Conservation (phyloP, 129 eudicot species). For the Silybum marianum region DNA sequence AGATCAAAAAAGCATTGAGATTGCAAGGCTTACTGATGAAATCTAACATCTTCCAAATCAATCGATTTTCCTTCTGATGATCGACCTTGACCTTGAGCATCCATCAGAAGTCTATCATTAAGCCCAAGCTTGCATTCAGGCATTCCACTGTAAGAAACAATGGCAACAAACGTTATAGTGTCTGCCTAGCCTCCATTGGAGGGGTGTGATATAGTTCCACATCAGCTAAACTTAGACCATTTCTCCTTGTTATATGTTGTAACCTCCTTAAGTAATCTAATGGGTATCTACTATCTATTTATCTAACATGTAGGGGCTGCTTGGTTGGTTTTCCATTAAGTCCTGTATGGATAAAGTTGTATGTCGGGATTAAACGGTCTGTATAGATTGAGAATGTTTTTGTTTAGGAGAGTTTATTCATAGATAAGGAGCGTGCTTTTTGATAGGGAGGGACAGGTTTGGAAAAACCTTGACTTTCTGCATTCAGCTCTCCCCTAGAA, state of each 20-base stretch:
- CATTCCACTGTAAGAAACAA: slow-evolving; percentile 72
- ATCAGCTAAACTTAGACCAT: not conserved
- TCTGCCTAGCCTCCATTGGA: not conserved
- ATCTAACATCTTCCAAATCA: slow-evolving; percentile 88
- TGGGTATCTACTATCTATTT: too few species aligned
- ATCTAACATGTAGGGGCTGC: too few species aligned
- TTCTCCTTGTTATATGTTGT: not conserved
- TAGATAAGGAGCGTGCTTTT: too few species aligned
- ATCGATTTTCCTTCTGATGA: slow-evolving; percentile 76
- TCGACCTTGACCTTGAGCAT: slow-evolving; percentile 88
- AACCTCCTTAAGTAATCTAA: not conserved
- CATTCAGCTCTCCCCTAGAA: too few species aligned
- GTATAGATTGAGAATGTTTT: too few species aligned
- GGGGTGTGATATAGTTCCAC: not conserved
- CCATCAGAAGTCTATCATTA: slow-evolving; percentile 80
- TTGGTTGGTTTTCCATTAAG: too few species aligned
- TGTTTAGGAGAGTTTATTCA: too few species aligned
- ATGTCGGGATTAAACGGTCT: too few species aligned
- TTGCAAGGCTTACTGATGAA: slow-evolving; percentile 72
- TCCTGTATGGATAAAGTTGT: too few species aligned
- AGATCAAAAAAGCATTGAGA: not conserved
- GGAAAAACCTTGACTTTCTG: too few species aligned
- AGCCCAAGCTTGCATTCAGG: slow-evolving; percentile 95
- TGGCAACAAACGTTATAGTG: not conserved
- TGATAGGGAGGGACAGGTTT: too few species aligned